Evolutionary conservation across 805 yeast species (phyloP), one percentile per base, ranked within the genome.

Genomic region (Spathaspora boniae): DNA sequence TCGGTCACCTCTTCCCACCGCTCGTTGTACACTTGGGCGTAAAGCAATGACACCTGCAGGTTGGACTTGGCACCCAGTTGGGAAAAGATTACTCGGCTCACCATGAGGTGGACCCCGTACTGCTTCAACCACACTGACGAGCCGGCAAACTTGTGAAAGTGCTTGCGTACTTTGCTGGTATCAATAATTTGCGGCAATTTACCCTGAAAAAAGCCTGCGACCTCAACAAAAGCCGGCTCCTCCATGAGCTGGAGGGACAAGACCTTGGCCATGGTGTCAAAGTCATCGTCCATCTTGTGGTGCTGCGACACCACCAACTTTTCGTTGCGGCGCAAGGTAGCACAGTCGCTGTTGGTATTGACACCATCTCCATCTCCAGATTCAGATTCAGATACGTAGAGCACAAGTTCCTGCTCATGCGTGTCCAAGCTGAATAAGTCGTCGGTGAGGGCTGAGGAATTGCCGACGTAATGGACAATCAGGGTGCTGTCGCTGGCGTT

Each of bases 61-160:
- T 40, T 38, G 33, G 53, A 47, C 33, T 53, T 51, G 4, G 26
- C 34, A 4, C 54, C 55, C 7, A 36, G 18, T 4, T 53, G 50
- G 11, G 53, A 42, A 36, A 43, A 60, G 9, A 57, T 41, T 6
- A 60, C 37, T 34, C 68, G 42, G 20, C 62, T 53, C 4, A 58
- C 51, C 58, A 55, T 53, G 9, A 50, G 49, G 39, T 61, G 62
- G 6, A 60, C 54, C 3, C 62, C 56, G 29, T 55, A 58, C n/a
- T 58, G 54, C 33, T 54, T 44, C 9, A 61, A 39, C 56, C 56
- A 60, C 2, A 58, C 61, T 3, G 61, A 51, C 6, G 64, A 47
- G 1, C 66, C 65, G 2, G 58, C 57, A 36, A 61, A 53, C 28
- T 54, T 47, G 36, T 41, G 53, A 63, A 65, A 61, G 37, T 56